Conservation (phyloP, 2,329 filamentous ascomycete genomes). For the Neocatenulostroma microsporum region DNA sequence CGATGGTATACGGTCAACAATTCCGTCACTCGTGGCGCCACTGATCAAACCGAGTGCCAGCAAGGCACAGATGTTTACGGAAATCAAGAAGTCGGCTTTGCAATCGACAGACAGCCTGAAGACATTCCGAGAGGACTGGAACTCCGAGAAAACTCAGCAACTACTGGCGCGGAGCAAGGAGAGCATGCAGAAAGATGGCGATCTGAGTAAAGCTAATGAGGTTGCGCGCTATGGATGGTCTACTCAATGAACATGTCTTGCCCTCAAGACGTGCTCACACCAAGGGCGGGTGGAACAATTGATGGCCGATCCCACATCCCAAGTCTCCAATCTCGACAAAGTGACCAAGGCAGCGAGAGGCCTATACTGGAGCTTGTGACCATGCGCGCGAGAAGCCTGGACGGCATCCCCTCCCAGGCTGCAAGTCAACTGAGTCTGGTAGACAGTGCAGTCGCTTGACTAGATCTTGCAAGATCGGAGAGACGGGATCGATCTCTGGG, state of each 20-base stretch:
- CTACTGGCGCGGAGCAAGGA: conserved; percentile 30
- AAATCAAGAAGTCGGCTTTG: conserved; percentile 32
- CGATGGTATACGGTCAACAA: conserved; percentile 35
- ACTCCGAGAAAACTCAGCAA: conserved; percentile 28
- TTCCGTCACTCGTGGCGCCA: conserved; percentile 37
- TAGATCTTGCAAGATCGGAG: no score
- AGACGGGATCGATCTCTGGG: no score
- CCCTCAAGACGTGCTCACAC: conserved; percentile 1
- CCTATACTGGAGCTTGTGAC: no score
- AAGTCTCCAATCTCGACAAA: no score
- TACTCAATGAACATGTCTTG: conserved; percentile 12
- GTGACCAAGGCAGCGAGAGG: no score
- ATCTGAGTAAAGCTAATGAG: conserved; percentile 30
- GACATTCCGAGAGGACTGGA: conserved; percentile 32
- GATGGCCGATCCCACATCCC: no score
- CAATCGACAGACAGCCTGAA: conserved; percentile 31
- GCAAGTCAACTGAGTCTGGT: no score
- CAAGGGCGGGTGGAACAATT: no score
- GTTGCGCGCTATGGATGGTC: conserved; percentile 34
- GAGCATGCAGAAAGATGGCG: conserved; percentile 30
- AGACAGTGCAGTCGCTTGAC: no score
- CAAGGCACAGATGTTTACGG: conserved; percentile 31
- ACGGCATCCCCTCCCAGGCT: no score
- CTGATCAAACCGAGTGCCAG: conserved; percentile 23
- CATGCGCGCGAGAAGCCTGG: no score